Base-by-base conservation (phyloP, 208 protist species). In the Crithidia fasciculata region DNA sequence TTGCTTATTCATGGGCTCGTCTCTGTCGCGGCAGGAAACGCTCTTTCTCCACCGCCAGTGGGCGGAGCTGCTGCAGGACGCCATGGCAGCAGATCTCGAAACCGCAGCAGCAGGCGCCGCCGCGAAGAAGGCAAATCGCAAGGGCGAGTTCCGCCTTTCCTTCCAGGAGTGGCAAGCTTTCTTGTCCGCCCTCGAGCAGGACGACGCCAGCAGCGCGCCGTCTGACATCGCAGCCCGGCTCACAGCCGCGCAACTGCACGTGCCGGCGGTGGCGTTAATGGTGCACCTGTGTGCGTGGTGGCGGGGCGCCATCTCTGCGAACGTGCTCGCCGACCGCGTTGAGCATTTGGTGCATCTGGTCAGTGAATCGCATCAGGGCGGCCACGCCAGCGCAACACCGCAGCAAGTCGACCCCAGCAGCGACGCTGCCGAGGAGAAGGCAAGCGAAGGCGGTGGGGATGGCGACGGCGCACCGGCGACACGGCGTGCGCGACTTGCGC, bases 141-240 rank as follows among this genome's bases (percentile, higher is more conserved):
- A 52, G 18, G 67, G 57, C 39, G 58, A 39, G 7, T 95, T 95
- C 71, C 57, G 47, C 28, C 58, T 95, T 39, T 90, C 87, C 0
- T 88, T 92, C 56, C 69, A 86, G 13, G 88, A 94, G 60, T 94
- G 89, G 87, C 89, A 96, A 66, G 83, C 87, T 0, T 72, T 93
- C 9, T 64, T 93, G 43, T 82, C 87, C 0, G 45, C 88, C 37
- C 54, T 91, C 5, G 81, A 89, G 58, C 61, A 18, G n/a, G 74
- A 52, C 8, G 65, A 67, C 43, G 16, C 58, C 37, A 76, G 49
- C 74, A 73, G 73, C 18, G 74, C 78, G 5, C 80, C 84, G 0
- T 94, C 86, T 37, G 76, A 76, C 41, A 60, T 90, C 5, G 87
- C 80, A 69, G 81, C 64, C 8, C 54, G 58, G 5, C 70, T 87